Base-by-base conservation (phyloP, 495 filamentous ascomycete species). In the Delitschia confertaspora region DNA sequence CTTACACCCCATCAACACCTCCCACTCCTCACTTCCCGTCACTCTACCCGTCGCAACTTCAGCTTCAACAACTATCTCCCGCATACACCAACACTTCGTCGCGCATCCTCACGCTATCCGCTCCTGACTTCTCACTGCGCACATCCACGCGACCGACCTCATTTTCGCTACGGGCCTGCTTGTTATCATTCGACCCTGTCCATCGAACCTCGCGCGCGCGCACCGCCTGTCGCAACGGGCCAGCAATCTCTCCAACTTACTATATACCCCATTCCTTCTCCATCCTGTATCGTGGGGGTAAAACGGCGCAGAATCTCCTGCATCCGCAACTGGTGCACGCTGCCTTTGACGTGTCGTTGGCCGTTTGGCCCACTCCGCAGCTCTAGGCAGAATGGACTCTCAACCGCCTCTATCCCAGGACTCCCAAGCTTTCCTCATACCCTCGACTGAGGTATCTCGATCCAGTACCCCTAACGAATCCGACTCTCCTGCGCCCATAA, bases 301-400 rank as follows among this genome's bases (percentile, higher is more conserved):
- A 7, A 30, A 36, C 31, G 27, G 17, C 41, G 37, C 40, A 39
- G 24, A 38, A 32, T 9, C 25, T 20, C 9, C 39, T 22, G 29
- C 32, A 25, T 24, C 32, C 26, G 38, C 37, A 32, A 23, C 37
- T 44, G 32, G 20, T 6, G 47, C 40, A 39, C 42, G 14, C 17
- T 19, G n/a, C n/a, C n/a, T 56, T 47, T 48, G 51, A 56, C 53
- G 53, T 56, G 53, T 56, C 47, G 34, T 39, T 48, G 29, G 19
- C 39, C 38, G 47, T 47, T 45, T 41, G 47, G 42, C 25, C 38
- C 44, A 45, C 47, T 33, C 23, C 30, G 24, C 17, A 11, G 37
- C 17, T 11, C 38, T 14, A 50, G 42, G 41, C 53, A 47, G 36
- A 47, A 56, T 56, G 53, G 53, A 56, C 38, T 36, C 39, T 16